Percentiles rank a stretch among this genome's conserved stretches.
Evolutionary conservation across 2,329 filamentous ascomycete species (phyloP).

Genomic region (Clonostachys sp.): DNA sequence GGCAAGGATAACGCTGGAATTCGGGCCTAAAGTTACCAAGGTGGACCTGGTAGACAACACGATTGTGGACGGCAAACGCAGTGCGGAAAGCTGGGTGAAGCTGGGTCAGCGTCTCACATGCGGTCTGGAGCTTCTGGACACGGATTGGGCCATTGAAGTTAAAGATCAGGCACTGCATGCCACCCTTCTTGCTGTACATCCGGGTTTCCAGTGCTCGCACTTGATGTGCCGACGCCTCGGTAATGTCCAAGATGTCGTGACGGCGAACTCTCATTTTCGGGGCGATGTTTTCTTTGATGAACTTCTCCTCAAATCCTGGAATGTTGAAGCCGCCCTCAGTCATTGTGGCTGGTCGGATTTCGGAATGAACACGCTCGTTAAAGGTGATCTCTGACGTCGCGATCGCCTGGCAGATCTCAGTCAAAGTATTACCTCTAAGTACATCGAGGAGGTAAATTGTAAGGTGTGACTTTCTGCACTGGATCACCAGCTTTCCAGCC

Average conservation of each 20-base stretch:
- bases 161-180: conserved; percentile 42
- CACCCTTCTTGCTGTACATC: conserved; percentile 35
- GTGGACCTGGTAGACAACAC: conserved; percentile 42
- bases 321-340: background rate
- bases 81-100: conserved; percentile 50
- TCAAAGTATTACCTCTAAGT: conserved; percentile 31
- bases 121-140: conserved; percentile 35
- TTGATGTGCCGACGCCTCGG: conserved; percentile 43
- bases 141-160: conserved; percentile 38
- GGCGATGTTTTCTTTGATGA: conserved; percentile 33
- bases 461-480: conserved; percentile 36
- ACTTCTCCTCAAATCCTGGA: conserved; percentile 18
- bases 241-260: conserved; percentile 38
- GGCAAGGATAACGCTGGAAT: conserved; percentile 36
- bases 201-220: conserved; percentile 41
- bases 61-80: conserved; percentile 41
- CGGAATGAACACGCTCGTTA: conserved; percentile 3
- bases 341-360: conserved; percentile 3
- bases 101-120: conserved; percentile 35
- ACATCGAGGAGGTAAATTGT: conserved; percentile 35
- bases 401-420: conserved; percentile 34
- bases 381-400: conserved; percentile 2
- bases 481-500: conserved; percentile 35
- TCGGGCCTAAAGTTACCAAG: conserved; percentile 34
- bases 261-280: conserved; percentile 35